phyloP scores from a whole-genome alignment of 352 stramenopile genomes.

The Pilasporangium apinafurcum region DNA sequence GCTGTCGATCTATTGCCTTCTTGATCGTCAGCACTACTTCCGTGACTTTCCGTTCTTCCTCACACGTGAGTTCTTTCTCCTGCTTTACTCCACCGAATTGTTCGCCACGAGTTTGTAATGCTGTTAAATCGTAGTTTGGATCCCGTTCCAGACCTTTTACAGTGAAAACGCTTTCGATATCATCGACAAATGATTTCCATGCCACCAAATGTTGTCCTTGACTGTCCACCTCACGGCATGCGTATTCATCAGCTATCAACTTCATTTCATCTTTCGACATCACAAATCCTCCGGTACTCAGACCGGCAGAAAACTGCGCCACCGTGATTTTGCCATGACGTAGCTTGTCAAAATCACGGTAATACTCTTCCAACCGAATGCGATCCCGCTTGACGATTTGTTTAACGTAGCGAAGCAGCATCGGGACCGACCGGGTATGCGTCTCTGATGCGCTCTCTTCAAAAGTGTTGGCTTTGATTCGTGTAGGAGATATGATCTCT shows the following conservation, averaged over 20 bases:
- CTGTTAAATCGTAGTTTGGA: constrained; percentile 46
- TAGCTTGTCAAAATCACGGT: constrained; percentile 80
- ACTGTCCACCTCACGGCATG: constrained; percentile 52
- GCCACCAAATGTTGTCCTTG: constrained; percentile 47
- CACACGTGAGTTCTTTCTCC: constrained; percentile 39
- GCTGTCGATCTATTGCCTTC: constrained; percentile 52
- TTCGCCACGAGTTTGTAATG: constrained; percentile 34
- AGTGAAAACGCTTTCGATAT: constrained; percentile 80
- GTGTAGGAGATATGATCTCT: constrained; percentile 52
- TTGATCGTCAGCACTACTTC: constrained; percentile 38
- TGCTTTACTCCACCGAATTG: constrained; percentile 51
- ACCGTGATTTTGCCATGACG: constrained; percentile 70
- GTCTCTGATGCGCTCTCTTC: constrained; percentile 20
- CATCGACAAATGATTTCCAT: constrained; percentile 76
- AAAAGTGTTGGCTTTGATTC: constrained; percentile 28
- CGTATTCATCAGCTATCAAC: constrained; percentile 49
- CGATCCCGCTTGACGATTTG: constrained; percentile 75
- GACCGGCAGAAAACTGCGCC: constrained; percentile 54
- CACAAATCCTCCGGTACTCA: constrained; percentile 48
- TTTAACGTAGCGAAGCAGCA: constrained; percentile 79
- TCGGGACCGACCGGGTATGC: constrained; percentile 42
- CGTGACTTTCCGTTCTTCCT: constrained; percentile 52
- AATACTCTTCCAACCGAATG: constrained; percentile 78
- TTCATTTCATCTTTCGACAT: constrained; percentile 52
- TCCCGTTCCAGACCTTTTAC: constrained; percentile 63